Conservation (phyloP, 192 early-diverging fungal species). For the Oehlia diaphana region DNA sequence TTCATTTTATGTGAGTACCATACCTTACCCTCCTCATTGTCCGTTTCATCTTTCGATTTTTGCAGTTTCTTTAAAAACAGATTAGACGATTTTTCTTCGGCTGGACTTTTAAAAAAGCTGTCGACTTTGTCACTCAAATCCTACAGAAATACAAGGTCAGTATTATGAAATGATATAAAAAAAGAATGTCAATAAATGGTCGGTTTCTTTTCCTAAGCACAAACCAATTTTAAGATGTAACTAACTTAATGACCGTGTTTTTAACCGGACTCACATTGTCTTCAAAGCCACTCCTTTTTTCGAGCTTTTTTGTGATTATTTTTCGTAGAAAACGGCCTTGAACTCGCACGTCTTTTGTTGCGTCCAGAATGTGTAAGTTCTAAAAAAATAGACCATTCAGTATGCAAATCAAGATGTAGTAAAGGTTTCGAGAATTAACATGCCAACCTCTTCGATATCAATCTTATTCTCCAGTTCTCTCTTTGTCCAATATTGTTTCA, state of each 20-base stretch:
- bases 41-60: too few species aligned
- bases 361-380: not conserved
- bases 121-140: too few species aligned
- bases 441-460: slow-evolving; percentile 9
- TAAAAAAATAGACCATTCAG: slow-evolving; percentile 11
- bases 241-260: too few species aligned
- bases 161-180: too few species aligned
- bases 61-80: too few species aligned
- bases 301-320: slow-evolving; percentile 1
- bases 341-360: slow-evolving; percentile 9
- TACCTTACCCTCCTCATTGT: slow-evolving; percentile 20
- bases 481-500: slow-evolving; percentile 20
- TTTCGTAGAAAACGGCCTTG: slow-evolving; percentile 10
- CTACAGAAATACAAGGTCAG: too few species aligned
- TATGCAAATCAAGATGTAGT: slow-evolving; percentile 6
- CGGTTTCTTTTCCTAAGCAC: too few species aligned
- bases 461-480: slow-evolving; percentile 8
- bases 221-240: too few species aligned
- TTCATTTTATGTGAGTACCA: slow-evolving; percentile 20
- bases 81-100: too few species aligned
- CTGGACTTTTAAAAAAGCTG: too few species aligned
- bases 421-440: slow-evolving; percentile 13
- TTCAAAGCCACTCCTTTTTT: slow-evolving; percentile 1
- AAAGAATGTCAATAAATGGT: not conserved
- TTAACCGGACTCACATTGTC: too few species aligned